phyloP scores from a whole-genome alignment of 2,329 filamentous ascomycete species.

The Calcarisporium arbuscula region DNA sequence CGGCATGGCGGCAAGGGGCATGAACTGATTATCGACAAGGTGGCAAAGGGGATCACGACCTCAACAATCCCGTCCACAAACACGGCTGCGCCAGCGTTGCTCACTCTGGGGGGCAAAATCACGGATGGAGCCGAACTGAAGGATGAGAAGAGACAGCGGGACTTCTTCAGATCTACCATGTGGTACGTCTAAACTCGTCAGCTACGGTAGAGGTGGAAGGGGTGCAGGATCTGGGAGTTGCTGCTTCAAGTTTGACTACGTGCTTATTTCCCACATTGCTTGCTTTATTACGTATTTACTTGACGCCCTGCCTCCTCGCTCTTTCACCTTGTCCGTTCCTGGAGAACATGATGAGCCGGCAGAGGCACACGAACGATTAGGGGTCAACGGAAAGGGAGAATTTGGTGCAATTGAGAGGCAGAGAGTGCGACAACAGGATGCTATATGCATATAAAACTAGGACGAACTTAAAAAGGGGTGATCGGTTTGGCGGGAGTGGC shows the following conservation, averaged over 20 bases:
- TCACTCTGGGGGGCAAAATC: slow-evolving; percentile 22
- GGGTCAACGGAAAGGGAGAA: not conserved
- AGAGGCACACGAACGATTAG: not conserved
- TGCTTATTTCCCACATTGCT: too few species aligned
- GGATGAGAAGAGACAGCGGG: slow-evolving; percentile 26
- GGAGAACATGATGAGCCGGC: not conserved
- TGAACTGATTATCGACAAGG: slow-evolving; percentile 29
- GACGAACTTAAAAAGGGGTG: slow-evolving; percentile 23
- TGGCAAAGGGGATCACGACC: slow-evolving; percentile 30
- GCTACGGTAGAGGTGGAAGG: not conserved
- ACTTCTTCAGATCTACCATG: slow-evolving; percentile 34
- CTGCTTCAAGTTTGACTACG: too few species aligned
- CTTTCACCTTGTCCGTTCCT: too few species aligned
- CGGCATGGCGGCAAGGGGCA: slow-evolving; percentile 36
- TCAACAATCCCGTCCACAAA: slow-evolving; percentile 13
- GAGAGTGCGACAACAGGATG: slow-evolving; percentile 5
- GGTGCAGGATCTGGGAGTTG: slow-evolving; percentile 6
- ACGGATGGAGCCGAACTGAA: too few species aligned
- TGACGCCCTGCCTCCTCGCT: too few species aligned
- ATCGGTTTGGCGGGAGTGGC: slow-evolving; percentile 29
- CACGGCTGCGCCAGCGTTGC: slow-evolving; percentile 22
- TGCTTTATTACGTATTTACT: too few species aligned
- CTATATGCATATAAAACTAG: slow-evolving; percentile 1
- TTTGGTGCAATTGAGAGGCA: not conserved
- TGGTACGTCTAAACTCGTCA: slow-evolving; percentile 32